Evolutionary conservation across 2,329 filamentous ascomycete genomes (phyloP).

Genomic region (Zarea fungicola): DNA sequence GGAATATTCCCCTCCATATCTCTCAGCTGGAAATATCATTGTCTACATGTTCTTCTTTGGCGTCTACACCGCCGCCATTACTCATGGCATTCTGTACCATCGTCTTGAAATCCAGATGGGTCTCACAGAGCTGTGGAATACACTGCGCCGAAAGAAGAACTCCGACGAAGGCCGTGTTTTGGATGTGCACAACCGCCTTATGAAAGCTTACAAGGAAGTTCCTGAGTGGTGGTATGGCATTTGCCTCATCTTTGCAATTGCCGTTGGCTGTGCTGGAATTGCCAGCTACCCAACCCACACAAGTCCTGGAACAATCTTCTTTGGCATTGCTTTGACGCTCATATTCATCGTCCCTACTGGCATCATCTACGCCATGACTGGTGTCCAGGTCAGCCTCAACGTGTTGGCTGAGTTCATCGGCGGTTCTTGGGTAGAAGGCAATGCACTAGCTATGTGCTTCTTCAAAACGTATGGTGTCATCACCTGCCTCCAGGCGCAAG

Average conservation of each 20-base stretch:
- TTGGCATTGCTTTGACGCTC: constrained; percentile 33
- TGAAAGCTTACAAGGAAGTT: constrained; percentile 27
- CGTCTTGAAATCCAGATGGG: constrained; percentile 24
- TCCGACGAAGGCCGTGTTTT: constrained; percentile 13
- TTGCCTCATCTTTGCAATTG: constrained; percentile 28
- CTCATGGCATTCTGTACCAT: constrained; percentile 26
- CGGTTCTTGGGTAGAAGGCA: constrained; percentile 31
- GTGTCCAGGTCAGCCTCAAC: constrained; percentile 36
- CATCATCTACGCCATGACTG: constrained; percentile 40
- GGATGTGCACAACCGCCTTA: constrained; percentile 29
- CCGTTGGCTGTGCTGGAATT: constrained; percentile 32
- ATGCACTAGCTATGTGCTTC: constrained; percentile 31
- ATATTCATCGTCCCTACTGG: constrained; percentile 39
- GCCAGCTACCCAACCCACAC: constrained; percentile 38
- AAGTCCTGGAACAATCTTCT: constrained; percentile 35
- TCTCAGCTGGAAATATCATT: constrained; percentile 22
- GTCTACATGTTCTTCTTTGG: constrained; percentile 27
- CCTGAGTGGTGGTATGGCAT: constrained; percentile 40
- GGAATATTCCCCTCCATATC: constrained; percentile 37
- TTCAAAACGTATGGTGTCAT: constrained; percentile 31
- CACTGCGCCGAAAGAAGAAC: constrained; percentile 18
- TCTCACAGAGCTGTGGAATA: constrained; percentile 21
- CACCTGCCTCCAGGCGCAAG: constrained; percentile 23
- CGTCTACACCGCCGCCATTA: constrained; percentile 23
- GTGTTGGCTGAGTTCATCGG: constrained; percentile 38